These are phyloP conservation scores for Saccharomyces hybrid DNA, from an alignment of 1,139 yeast genomes.

Conservation along the genomic window DNA sequence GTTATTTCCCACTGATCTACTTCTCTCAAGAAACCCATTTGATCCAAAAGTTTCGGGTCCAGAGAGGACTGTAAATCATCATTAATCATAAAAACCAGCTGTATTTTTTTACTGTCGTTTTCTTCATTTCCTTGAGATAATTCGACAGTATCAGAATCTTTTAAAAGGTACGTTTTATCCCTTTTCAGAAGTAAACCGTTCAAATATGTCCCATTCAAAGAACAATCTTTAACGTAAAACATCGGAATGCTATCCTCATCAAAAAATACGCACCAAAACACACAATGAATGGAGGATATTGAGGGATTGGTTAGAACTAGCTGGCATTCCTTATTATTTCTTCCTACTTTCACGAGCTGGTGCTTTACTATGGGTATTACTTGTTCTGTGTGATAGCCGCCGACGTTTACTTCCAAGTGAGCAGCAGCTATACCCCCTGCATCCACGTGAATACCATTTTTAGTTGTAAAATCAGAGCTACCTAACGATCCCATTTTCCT, in stretches of 20 bases:
- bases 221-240: conserved; percentile 46
- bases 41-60: conserved; percentile 10
- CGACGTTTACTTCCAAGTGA: neutral
- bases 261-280: conserved; percentile 44
- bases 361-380: conserved; percentile 12
- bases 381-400: neutral
- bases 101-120: neutral
- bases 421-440: neutral
- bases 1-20: conserved; percentile 39
- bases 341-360: conserved; percentile 31
- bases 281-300: conserved; percentile 41
- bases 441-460: neutral
- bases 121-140: conserved; percentile 32
- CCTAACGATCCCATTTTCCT: neutral
- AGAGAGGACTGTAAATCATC: neutral
- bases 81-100: neutral
- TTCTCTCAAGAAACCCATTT: conserved; percentile 19
- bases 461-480: neutral
- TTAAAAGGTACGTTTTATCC: conserved; percentile 35
- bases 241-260: conserved; percentile 43
- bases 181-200: conserved; percentile 36
- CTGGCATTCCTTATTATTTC: conserved; percentile 29
- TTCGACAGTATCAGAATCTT: conserved; percentile 40
- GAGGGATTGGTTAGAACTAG: conserved; percentile 31
- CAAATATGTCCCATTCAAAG: conserved; percentile 47